phyloP scores from a whole-genome alignment of 306 rosid genomes.

The Mucuna pruriens region DNA sequence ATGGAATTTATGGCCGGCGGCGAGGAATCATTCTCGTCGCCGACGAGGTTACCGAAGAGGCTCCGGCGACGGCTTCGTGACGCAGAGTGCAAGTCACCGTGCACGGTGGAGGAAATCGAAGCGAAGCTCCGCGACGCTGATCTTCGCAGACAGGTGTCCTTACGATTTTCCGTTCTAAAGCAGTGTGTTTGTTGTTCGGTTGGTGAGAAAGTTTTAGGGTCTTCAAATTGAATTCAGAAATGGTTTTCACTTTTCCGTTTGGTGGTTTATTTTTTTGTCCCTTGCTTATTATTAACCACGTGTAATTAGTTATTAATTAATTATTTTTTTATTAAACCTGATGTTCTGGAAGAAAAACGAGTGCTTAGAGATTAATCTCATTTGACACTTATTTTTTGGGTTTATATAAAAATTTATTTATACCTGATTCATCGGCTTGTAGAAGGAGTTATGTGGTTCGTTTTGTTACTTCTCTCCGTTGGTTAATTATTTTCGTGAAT shows the following conservation, averaged over 20 bases:
- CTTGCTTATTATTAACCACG: constrained; percentile 12
- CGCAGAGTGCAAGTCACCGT: constrained; percentile 70
- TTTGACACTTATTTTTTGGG: constrained; percentile 7
- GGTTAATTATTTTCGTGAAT: not conserved
- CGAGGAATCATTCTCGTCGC: constrained; percentile 52
- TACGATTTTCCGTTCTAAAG: constrained; percentile 7
- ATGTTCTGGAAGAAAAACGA: constrained; percentile 16
- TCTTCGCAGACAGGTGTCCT: constrained; percentile 87
- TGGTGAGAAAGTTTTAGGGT: constrained; percentile 49
- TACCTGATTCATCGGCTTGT: not conserved
- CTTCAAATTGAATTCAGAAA: constrained; percentile 19
- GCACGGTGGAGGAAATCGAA: constrained; percentile 82
- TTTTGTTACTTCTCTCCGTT: not conserved
- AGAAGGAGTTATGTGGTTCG: constrained; percentile 2
- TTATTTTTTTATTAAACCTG: not conserved
- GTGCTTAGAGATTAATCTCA: not conserved
- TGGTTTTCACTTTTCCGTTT: not conserved
- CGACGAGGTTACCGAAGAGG: constrained; percentile 74
- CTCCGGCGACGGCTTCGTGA: constrained; percentile 70
- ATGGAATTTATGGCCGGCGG: constrained; percentile 59
- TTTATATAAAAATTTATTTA: not conserved
- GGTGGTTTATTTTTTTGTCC: not conserved
- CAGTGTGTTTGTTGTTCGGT: constrained; percentile 42
- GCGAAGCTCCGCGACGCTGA: constrained; percentile 88
- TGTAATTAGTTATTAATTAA: constrained; percentile 20